Conservation (phyloP, 768 basidiomycete genomes). For the Suillus subalutaceus region DNA sequence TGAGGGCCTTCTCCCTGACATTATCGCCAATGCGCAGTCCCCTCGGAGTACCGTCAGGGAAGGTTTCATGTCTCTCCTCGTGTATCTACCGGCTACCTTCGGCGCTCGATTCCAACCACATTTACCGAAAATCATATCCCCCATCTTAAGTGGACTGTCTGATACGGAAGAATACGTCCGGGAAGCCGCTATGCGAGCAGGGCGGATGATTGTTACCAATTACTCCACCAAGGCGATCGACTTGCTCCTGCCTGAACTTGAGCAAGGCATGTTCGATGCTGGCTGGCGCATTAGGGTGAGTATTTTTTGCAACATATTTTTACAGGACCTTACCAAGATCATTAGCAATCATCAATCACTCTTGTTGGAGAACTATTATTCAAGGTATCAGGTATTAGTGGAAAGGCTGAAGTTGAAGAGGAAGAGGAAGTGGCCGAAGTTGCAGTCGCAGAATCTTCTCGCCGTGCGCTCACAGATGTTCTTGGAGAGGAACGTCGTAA, state of each 20-base stretch:
- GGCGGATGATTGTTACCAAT: conserved; percentile 95
- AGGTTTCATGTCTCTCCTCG: conserved; percentile 97
- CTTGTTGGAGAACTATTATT: conserved; percentile 95
- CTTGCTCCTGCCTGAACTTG: conserved; percentile 89
- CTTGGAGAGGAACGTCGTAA: conserved; percentile 89
- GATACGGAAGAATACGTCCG: conserved; percentile 95
- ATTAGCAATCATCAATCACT: conserved; percentile 91
- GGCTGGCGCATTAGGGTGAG: conserved; percentile 93
- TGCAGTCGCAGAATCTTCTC: conserved; percentile 73
- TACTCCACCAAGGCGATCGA: conserved; percentile 93
- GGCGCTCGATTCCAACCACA: conserved; percentile 96
- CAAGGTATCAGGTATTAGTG: conserved; percentile 95
- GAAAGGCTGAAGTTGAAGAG: conserved; percentile 77
- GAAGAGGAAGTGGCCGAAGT: conserved; percentile 70
- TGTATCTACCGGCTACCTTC: conserved; percentile 94
- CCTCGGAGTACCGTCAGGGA: conserved; percentile 90
- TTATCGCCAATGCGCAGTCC: conserved; percentile 89
- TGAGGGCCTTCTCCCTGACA: conserved; percentile 91
- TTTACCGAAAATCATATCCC: conserved; percentile 90
- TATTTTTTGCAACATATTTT: conserved; percentile 13
- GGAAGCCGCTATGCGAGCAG: conserved; percentile 98
- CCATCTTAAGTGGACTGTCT: conserved; percentile 88
- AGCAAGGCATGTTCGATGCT: conserved; percentile 92
- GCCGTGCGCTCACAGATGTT: conserved; percentile 83
- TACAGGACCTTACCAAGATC: conserved; percentile 15